Evolutionary conservation across 495 filamentous ascomycete species (phyloP).

Genomic region (Penicillium dipodomyicola): DNA sequence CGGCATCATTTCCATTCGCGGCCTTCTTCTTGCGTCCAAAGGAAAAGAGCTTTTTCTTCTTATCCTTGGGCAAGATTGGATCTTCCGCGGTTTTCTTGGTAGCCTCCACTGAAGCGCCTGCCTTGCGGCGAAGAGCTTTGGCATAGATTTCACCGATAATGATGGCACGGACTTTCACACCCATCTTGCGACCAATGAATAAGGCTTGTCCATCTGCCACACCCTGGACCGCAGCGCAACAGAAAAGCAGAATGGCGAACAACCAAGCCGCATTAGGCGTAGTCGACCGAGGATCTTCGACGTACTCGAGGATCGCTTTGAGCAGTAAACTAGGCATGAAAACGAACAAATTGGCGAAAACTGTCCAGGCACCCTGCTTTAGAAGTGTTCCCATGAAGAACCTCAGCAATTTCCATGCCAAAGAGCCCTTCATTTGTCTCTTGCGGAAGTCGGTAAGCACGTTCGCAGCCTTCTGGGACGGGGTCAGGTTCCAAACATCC

Average conservation of each 20-base stretch:
- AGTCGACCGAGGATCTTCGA: slow-evolving; percentile 75
- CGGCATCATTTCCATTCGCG: slow-evolving; percentile 32
- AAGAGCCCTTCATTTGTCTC: slow-evolving; percentile 73
- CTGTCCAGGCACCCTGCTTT: slow-evolving; percentile 76
- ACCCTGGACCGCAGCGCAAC: slow-evolving; percentile 73
- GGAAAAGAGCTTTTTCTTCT: slow-evolving; percentile 51
- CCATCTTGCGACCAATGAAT: slow-evolving; percentile 90
- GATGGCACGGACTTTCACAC: slow-evolving; percentile 87
- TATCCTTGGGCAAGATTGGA: slow-evolving; percentile 23
- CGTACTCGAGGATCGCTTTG: slow-evolving; percentile 86
- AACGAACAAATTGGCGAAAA: slow-evolving; percentile 72
- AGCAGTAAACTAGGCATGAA: slow-evolving; percentile 91
- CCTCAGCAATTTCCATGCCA: slow-evolving; percentile 77
- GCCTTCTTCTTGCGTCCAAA: slow-evolving; percentile 59
- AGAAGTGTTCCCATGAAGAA: slow-evolving; percentile 79
- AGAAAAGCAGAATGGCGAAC: slow-evolving; percentile 85
- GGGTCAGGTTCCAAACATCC: slow-evolving; percentile 87
- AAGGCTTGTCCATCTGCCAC: slow-evolving; percentile 83
- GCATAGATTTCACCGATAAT: slow-evolving; percentile 98
- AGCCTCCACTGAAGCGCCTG: slow-evolving; percentile 65
- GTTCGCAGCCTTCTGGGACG: slow-evolving; percentile 79
- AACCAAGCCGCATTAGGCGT: slow-evolving; percentile 94
- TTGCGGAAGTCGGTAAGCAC: slow-evolving; percentile 82
- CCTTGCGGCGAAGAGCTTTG: slow-evolving; percentile 91
- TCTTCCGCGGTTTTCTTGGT: slow-evolving; percentile 44